Percentiles rank a stretch among this genome's conserved stretches.
phyloP scores from a whole-genome alignment of 208 protist species.

The Crithidia acanthocephali region DNA sequence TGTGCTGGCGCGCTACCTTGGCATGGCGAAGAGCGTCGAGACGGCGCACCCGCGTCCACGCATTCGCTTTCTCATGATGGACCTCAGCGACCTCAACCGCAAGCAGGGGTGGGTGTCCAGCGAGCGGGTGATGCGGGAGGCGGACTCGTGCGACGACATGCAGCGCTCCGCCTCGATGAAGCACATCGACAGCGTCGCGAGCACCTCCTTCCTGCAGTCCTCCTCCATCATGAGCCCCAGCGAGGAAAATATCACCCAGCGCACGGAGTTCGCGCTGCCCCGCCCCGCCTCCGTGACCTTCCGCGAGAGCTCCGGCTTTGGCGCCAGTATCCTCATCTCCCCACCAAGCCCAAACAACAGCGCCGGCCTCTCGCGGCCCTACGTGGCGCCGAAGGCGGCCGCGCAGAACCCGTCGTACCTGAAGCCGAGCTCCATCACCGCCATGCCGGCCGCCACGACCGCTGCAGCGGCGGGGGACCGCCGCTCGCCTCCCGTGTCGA shows the following conservation, averaged over 20 bases:
- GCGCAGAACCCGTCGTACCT: slow-evolving; percentile 14
- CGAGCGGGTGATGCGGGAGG: slow-evolving; percentile 41
- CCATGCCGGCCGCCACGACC: neutral
- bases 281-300: slow-evolving; percentile 22
- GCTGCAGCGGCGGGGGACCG: slow-evolving; percentile 3
- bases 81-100: slow-evolving; percentile 63
- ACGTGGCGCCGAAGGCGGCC: slow-evolving; percentile 22
- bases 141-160: slow-evolving; percentile 40
- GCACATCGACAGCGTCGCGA: slow-evolving; percentile 31
- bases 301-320: slow-evolving; percentile 19
- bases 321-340: slow-evolving; percentile 16
- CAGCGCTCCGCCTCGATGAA: slow-evolving; percentile 33
- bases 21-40: slow-evolving; percentile 65
- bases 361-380: slow-evolving; percentile 1
- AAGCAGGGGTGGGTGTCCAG: slow-evolving; percentile 51
- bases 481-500: slow-evolving; percentile 2
- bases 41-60: slow-evolving; percentile 63
- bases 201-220: slow-evolving; percentile 33
- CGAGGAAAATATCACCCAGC: slow-evolving; percentile 27
- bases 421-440: slow-evolving; percentile 13
- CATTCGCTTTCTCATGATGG: slow-evolving; percentile 86
- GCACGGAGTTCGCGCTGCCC: slow-evolving; percentile 21
- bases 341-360: slow-evolving; percentile 19
- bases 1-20: slow-evolving; percentile 56
- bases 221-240: slow-evolving; percentile 38